phyloP scores from a whole-genome alignment of 495 filamentous ascomycete genomes.

The Hypomontagnella monticulosa region DNA sequence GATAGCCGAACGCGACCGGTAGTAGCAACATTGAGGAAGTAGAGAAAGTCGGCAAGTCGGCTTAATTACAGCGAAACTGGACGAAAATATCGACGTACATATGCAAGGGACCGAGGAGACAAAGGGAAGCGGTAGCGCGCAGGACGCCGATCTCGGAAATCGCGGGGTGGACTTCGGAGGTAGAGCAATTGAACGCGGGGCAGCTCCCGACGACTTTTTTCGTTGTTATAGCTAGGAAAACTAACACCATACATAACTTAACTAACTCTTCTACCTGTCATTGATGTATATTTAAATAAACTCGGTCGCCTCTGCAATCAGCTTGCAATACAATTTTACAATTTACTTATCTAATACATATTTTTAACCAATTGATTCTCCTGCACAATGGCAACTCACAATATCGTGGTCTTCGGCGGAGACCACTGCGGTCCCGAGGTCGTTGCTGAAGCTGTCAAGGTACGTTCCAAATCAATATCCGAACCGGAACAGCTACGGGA shows the following conservation, averaged over 20 bases:
- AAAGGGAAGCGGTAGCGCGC: no score
- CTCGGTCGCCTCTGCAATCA: not conserved
- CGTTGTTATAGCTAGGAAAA: constrained; percentile 2
- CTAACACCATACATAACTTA: not conserved
- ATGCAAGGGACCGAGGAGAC: no score
- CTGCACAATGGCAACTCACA: constrained; percentile 59
- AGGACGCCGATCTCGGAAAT: constrained; percentile 38
- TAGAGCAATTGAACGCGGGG: constrained; percentile 32
- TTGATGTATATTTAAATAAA: not conserved
- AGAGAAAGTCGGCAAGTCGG: no score
- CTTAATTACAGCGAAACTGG: no score
- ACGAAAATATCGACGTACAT: no score
- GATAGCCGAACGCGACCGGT: no score
- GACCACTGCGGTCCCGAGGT: constrained; percentile 97
- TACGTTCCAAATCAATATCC: constrained; percentile 49
- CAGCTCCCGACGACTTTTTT: constrained; percentile 29
- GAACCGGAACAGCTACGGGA: not conserved
- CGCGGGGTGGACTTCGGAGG: constrained; percentile 33
- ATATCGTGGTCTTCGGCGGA: constrained; percentile 78
- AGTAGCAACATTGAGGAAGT: no score
- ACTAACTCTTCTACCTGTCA: not conserved
- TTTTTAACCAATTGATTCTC: constrained; percentile 5
- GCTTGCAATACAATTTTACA: constrained; percentile 1
- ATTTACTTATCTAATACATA: not conserved
- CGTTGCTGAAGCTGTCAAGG: constrained; percentile 83